phyloP scores from a whole-genome alignment of 306 rosid genomes.

The Comarum palustre region DNA sequence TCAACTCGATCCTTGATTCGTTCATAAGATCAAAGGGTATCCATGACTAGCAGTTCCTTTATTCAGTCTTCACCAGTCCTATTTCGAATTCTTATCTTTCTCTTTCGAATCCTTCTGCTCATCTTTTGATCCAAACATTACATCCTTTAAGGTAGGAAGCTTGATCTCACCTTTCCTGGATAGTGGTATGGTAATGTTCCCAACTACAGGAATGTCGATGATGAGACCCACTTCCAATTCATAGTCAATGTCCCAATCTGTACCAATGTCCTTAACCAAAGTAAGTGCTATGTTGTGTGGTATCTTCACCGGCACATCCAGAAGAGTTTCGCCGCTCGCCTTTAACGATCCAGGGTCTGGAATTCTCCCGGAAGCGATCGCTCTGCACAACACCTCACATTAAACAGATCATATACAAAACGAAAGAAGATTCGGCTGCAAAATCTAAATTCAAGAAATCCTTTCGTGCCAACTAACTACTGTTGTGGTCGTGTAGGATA shows the following conservation, averaged over 20 bases:
- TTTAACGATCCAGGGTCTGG: conserved; percentile 86
- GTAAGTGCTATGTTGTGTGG: conserved; percentile 58
- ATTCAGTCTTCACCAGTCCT: neutral
- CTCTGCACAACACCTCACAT: conserved; percentile 24
- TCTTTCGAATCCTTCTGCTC: neutral
- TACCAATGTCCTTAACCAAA: conserved; percentile 58
- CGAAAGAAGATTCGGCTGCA: neutral
- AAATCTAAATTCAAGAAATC: neutral
- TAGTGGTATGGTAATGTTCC: conserved; percentile 71
- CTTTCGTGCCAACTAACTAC: neutral
- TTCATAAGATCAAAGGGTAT: neutral
- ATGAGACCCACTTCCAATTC: conserved; percentile 52
- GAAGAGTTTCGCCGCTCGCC: conserved; percentile 44
- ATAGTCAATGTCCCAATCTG: conserved; percentile 89
- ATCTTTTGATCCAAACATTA: conserved; percentile 1
- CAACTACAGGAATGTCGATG: conserved; percentile 65
- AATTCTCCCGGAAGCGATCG: conserved; percentile 60
- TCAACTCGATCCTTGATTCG: neutral
- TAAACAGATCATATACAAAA: neutral
- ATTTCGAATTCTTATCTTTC: neutral
- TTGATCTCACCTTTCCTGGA: conserved; percentile 71
- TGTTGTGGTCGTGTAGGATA: neutral
- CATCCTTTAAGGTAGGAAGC: conserved; percentile 51
- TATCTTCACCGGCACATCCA: conserved; percentile 69
- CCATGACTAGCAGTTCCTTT: neutral